Conservation (phyloP, 805 yeast species). For the Wickerhamiella brachini region DNA sequence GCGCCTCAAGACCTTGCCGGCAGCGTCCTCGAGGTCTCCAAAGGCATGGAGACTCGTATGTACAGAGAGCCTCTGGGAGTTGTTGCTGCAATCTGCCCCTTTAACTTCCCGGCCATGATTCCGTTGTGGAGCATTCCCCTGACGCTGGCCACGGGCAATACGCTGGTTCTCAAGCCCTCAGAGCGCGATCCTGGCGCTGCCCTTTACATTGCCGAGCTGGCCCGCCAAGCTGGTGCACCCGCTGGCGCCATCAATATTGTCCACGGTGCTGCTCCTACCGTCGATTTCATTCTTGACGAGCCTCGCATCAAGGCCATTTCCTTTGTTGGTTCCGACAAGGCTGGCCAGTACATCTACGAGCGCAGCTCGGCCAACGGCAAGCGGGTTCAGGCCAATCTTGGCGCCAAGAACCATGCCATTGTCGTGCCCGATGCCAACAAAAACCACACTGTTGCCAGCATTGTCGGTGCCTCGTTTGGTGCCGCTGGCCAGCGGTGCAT, state of each 20-base stretch:
- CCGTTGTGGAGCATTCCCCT: constrained; percentile 56
- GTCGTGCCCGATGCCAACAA: constrained; percentile 62
- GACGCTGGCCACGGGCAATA: constrained; percentile 56
- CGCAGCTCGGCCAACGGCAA: constrained; percentile 55
- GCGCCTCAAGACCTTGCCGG: constrained; percentile 51
- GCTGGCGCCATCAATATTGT: constrained; percentile 58
- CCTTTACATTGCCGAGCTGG: constrained; percentile 56
- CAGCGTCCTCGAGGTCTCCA: constrained; percentile 48
- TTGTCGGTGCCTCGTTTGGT: constrained; percentile 66
- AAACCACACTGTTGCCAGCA: constrained; percentile 45
- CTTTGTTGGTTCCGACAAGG: constrained; percentile 67
- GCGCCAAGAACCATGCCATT: constrained; percentile 67
- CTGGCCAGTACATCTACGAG: constrained; percentile 59
- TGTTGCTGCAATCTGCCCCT: constrained; percentile 64
- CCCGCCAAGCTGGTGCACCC: constrained; percentile 61
- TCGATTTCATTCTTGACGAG: constrained; percentile 54
- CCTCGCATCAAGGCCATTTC: constrained; percentile 65
- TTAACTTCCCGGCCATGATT: constrained; percentile 79
- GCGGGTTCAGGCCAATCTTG: constrained; percentile 64
- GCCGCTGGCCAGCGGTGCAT: constrained; percentile 80
- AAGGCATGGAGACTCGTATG: constrained; percentile 67
- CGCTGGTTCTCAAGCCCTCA: constrained; percentile 53
- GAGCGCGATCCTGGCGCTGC: constrained; percentile 79
- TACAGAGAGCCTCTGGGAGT: constrained; percentile 60
- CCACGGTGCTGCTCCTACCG: constrained; percentile 63